Evolutionary conservation across 2,329 filamentous ascomycete species (phyloP).

Genomic region (Claviceps quebecensis): DNA sequence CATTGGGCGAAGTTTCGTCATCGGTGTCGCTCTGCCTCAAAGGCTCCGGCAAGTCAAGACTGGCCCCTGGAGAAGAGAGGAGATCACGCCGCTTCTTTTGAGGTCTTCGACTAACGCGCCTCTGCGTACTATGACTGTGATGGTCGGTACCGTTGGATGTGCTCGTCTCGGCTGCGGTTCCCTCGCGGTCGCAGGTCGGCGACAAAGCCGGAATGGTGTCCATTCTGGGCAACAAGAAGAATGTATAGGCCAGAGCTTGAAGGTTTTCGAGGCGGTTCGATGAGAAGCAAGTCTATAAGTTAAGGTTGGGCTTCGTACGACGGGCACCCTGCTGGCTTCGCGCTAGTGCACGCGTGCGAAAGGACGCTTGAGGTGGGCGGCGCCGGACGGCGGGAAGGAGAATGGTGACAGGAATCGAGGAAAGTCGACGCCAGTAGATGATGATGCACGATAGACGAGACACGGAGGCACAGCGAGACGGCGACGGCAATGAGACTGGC

Average conservation of each 20-base stretch:
- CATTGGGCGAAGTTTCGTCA: slow-evolving; percentile 27
- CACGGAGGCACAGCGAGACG: background rate
- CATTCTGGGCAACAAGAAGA: background rate
- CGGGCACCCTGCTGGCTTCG: background rate
- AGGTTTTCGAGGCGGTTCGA: background rate
- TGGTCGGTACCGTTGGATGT: slow-evolving; percentile 15
- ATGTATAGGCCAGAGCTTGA: background rate
- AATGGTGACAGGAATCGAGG: background rate
- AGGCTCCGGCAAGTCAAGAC: slow-evolving; percentile 35
- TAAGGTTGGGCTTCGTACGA: background rate
- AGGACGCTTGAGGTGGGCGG: background rate
- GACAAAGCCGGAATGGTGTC: background rate
- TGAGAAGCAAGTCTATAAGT: background rate
- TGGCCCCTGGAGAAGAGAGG: slow-evolving; percentile 20
- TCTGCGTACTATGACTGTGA: slow-evolving; percentile 23
- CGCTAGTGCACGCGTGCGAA: background rate
- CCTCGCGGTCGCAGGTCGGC: slow-evolving; percentile 1
- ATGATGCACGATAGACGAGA: background rate
- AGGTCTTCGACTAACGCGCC: slow-evolving; percentile 28
- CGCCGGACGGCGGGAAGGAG: background rate
- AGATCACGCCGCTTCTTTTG: slow-evolving; percentile 29
- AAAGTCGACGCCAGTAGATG: background rate
- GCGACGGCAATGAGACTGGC: background rate
- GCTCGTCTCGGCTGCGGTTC: slow-evolving; percentile 1
- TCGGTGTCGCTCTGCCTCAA: slow-evolving; percentile 36